Percentiles rank a stretch among this genome's conserved stretches.
Conservation (phyloP, 805 yeast species). For the Kodamaea lidongshanica region DNA sequence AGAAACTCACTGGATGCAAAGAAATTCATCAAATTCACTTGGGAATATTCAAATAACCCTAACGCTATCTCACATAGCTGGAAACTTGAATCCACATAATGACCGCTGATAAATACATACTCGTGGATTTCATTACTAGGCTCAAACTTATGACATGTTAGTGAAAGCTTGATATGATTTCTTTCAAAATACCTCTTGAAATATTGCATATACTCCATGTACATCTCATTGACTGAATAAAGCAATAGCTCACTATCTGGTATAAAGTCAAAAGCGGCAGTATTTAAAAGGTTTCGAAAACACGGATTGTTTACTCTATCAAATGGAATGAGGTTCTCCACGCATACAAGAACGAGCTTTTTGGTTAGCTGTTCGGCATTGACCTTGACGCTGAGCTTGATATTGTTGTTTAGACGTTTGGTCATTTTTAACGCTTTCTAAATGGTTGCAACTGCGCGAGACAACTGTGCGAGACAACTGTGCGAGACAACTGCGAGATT, state of each 20-base stretch:
- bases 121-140: conserved; percentile 9
- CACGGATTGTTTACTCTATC: conserved; percentile 12
- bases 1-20: conserved; percentile 11
- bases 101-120: conserved; percentile 15
- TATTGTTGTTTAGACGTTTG: no score
- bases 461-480: no score
- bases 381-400: conserved; percentile 1
- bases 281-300: conserved; percentile 11
- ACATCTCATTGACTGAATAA: conserved; percentile 16
- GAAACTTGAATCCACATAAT: conserved; percentile 15
- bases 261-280: conserved; percentile 2
- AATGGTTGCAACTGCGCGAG: no score
- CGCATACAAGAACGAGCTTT: conserved; percentile 12
- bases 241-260: conserved; percentile 15
- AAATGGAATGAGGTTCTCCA: conserved; percentile 19
- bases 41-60: conserved; percentile 14
- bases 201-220: conserved; percentile 15
- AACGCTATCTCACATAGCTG: conserved; percentile 16
- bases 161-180: conserved; percentile 10
- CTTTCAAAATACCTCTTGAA: conserved; percentile 14
- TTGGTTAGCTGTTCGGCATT: conserved; percentile 5
- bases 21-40: conserved; percentile 10
- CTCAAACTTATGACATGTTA: conserved; percentile 20
- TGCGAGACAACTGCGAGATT: no score
- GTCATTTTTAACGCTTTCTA: no score